These are phyloP conservation scores for Salmacisia buchloeana DNA, from an alignment of 1,284 basidiomycete genomes.

Conservation along the genomic window DNA sequence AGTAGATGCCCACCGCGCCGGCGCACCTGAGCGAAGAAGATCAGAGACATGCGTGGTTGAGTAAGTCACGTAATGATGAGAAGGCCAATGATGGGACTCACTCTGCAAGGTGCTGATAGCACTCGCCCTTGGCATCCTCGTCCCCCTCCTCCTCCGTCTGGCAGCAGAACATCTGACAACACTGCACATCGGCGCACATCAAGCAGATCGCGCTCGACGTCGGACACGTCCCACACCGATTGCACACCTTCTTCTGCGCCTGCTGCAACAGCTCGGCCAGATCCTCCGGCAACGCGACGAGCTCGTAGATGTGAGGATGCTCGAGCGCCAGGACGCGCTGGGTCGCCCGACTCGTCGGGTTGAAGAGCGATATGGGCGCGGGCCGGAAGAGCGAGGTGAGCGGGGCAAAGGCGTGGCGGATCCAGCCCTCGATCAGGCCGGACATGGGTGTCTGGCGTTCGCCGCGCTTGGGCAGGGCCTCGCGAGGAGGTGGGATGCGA, in stretches of 20 bases:
- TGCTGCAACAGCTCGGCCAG: constrained; percentile 75
- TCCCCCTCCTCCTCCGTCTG: constrained; percentile 62
- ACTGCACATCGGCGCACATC: constrained; percentile 80
- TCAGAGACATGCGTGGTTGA: not conserved
- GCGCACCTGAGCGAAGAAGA: constrained; percentile 58
- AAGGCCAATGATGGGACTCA: constrained; percentile 56
- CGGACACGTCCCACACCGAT: constrained; percentile 72
- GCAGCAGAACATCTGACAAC: constrained; percentile 91
- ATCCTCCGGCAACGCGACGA: constrained; percentile 72
- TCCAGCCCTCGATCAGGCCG: constrained; percentile 48
- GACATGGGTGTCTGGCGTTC: constrained; percentile 44
- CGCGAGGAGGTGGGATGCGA: constrained; percentile 34
- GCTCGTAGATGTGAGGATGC: constrained; percentile 76
- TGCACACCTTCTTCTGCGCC: constrained; percentile 67
- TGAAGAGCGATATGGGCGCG: constrained; percentile 36
- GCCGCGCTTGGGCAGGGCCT: constrained; percentile 35
- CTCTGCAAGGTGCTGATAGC: constrained; percentile 91
- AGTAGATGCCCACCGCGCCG: constrained; percentile 79
- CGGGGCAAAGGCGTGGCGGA: constrained; percentile 47
- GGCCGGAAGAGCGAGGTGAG: constrained; percentile 47
- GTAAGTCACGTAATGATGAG: not conserved
- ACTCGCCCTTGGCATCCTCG: constrained; percentile 61
- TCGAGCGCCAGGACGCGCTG: constrained; percentile 55
- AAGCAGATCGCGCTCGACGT: constrained; percentile 84
- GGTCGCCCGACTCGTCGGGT: constrained; percentile 13